phyloP scores from a whole-genome alignment of 1,284 basidiomycete species.

The Cryptococcus sp. region DNA sequence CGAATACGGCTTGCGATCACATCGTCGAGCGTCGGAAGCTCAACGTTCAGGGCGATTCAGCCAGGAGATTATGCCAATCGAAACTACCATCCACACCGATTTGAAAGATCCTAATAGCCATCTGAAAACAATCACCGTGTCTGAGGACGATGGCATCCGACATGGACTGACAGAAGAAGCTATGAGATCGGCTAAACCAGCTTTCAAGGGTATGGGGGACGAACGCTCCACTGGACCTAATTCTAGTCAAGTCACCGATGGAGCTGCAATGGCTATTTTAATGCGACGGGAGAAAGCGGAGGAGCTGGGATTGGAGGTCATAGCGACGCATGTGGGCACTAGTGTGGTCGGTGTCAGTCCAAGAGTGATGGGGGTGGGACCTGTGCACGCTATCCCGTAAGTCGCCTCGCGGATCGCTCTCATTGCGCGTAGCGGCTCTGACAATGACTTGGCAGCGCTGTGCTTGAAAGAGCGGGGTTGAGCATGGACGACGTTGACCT shows the following conservation, averaged over 20 bases:
- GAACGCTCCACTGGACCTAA: neutral
- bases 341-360: slow-evolving; percentile 1
- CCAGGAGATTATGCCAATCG: neutral
- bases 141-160: neutral
- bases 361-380: neutral
- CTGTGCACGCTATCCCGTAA: neutral
- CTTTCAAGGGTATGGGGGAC: neutral
- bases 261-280: neutral
- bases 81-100: neutral
- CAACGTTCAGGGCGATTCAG: neutral
- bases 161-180: neutral
- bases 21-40: neutral
- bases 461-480: slow-evolving; percentile 68
- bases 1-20: neutral
- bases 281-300: neutral
- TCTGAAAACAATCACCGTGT: neutral
- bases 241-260: neutral
- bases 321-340: neutral
- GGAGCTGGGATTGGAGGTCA: neutral
- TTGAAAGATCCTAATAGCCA: neutral
- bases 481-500: slow-evolving; percentile 75
- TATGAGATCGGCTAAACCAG: neutral
- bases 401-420: neutral
- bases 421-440: neutral
- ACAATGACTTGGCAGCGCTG: slow-evolving; percentile 6